Evolutionary conservation across 495 filamentous ascomycete genomes (phyloP), one percentile per base, ranked within the genome.

Genomic region (Thermochaetoides thermophila): DNA sequence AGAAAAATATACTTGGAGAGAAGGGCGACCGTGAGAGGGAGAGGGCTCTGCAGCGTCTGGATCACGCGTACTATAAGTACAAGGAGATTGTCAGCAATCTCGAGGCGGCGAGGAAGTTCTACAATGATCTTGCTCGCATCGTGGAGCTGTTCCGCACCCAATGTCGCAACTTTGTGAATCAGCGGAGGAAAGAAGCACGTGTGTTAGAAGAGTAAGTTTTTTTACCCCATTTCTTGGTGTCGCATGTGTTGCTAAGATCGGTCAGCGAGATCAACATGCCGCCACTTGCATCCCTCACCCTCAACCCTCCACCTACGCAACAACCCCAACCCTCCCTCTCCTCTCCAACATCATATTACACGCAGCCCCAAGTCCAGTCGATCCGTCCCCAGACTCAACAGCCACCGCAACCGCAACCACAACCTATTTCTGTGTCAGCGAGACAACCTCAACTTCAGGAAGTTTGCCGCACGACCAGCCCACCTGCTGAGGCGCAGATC

Each of bases 21-120:
- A 65, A 68, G 3, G 78, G 75, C 3, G 81, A 73, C 14, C 69
- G 69, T 29, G 82, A 92, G 43, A 71, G 89, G 15, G 87, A 95
- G 46, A 70, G 74, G 40, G 84, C 84, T 0, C 56, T 97, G 16
- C 89, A 97, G 52, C 73, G 73, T 26, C 64, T 97, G 14, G 87
- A 96, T 50, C 89, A 84, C 34, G 89, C 83, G 7, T 94, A 91
- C 50, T 68, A 82, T 55, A 89, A 84, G 57, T 95, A 95, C 56
- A 91, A 89, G 55, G 86, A 97, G 53, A 78, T 95, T 33, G 73
- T 91, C 26, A 79, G 69, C 26, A 91, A 96, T 46, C 58, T 94
- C 0, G 84, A 95, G 34, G 80, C 78, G 0, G 89, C 83, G 1
- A 59, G 87, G 26, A 94, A 92, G 45, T 97, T 97, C 52, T 97